Evolutionary conservation across 495 filamentous ascomycete genomes (phyloP).

Genomic region (Pyronema omphalodes): DNA sequence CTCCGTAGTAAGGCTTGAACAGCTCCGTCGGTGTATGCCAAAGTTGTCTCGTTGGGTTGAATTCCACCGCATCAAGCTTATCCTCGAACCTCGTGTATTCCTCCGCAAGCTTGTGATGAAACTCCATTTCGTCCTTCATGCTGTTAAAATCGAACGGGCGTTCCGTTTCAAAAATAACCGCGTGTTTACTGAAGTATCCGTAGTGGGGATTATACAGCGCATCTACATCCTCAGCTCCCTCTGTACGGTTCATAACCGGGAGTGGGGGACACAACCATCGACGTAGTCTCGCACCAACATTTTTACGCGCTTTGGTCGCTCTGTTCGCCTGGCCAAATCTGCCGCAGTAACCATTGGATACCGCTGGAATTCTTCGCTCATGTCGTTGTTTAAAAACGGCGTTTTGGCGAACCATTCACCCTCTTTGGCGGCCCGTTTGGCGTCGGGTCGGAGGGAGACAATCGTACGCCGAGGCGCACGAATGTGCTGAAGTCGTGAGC

Average conservation of each 20-base stretch:
- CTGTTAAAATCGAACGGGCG: conserved; percentile 80
- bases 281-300: conserved; percentile 97
- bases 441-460: conserved; percentile 20
- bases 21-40: conserved; percentile 98
- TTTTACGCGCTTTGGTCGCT: conserved; percentile 74
- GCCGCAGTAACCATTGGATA: conserved; percentile 76
- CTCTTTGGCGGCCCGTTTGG: conserved; percentile 25
- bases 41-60: conserved; percentile 66
- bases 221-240: conserved; percentile 34
- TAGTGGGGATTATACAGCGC: conserved; percentile 94
- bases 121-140: conserved; percentile 65
- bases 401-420: conserved; percentile 66
- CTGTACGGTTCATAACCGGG: background rate
- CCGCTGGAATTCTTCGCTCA: conserved; percentile 52
- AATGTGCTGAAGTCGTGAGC: too few relatives aligned
- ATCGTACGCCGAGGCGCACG: conserved; percentile 18
- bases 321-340: conserved; percentile 46
- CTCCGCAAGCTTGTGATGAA: conserved; percentile 52
- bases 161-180: conserved; percentile 83
- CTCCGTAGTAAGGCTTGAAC: conserved; percentile 90
- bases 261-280: conserved; percentile 43
- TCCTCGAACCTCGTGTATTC: conserved; percentile 86
- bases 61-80: conserved; percentile 45
- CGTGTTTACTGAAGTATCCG: conserved; percentile 95
- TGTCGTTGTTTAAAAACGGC: conserved; percentile 50